Evolutionary conservation across 257 asterid genomes (phyloP), one percentile per base, ranked within the genome.

Genomic region (Voacanga thouarsii): DNA sequence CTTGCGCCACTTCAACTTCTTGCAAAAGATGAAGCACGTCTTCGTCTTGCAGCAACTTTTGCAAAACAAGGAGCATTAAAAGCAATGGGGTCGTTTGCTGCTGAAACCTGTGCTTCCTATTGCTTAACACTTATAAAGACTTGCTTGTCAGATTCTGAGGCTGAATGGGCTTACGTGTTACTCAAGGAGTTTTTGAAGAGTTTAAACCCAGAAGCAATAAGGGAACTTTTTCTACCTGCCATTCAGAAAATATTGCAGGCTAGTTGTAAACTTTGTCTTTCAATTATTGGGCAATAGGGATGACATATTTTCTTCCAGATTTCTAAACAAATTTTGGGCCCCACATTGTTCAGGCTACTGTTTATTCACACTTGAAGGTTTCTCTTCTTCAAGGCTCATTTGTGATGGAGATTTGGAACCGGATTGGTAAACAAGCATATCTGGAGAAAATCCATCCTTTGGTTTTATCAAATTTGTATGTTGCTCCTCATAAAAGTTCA

Each of bases 361-460:
- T 89, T 73, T 81, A 88, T 86, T 91, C 98, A 72, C 97, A 80
- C 78, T 85, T 95, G 92, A 95, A 95, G 90, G 93, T 93, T 84
- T 93, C 97, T 90, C 96, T 93, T 88, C 99, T 95, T 82, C 98
- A 95, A 95, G 97, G 96, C 77, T 95, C 98, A 61, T 95, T 95
- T 87, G 90, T 95, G 90, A 92, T 88, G 83, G 98, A 91, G 82
- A 80, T 91, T 65, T 95, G 99, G 99, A 86, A 83, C 80, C 85
- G 75, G 78, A 87, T 93, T 26, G 99, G 99, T 63, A 90, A 90
- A 82, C 96, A 89, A 80, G 89, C 89, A 49, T 95, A 95, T 92
- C 84, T 91, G 78, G 97, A 87, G 87, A 84, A 83, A 55, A 76
- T 95, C 79, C 98, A 95, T 86, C 98, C 97, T 26, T 86, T 85